Evolutionary conservation across 1,284 basidiomycete species (phyloP).

Genomic region (Ceratobasidium sp.): DNA sequence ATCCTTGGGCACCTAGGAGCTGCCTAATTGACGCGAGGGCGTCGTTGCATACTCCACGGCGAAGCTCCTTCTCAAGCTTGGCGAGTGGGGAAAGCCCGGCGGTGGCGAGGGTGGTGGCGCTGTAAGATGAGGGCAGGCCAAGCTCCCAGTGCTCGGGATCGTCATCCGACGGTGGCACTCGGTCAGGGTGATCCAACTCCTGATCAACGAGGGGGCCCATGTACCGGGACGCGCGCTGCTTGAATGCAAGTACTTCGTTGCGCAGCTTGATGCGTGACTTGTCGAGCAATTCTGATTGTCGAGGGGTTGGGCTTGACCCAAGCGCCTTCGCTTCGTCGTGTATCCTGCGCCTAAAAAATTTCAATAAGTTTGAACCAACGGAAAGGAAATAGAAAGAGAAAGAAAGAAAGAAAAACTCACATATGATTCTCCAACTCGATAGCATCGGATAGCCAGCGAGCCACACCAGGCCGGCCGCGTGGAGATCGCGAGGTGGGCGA

Average conservation of each 20-base stretch:
- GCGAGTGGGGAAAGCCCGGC: background rate
- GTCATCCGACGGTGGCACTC: background rate
- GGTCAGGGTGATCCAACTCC: slow-evolving; percentile 14
- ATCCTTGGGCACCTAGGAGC: background rate
- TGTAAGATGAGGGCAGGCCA: slow-evolving; percentile 16
- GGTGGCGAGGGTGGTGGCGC: background rate
- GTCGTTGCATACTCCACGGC: slow-evolving; percentile 1
- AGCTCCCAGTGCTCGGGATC: slow-evolving; percentile 26
- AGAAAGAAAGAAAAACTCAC: background rate
- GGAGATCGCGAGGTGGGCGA: background rate
- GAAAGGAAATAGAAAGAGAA: too few relatives aligned
- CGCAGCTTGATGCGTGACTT: background rate
- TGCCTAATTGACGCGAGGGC: background rate
- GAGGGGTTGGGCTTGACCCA: background rate
- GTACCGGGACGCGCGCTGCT: background rate
- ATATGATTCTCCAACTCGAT: slow-evolving; percentile 33
- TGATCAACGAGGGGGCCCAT: slow-evolving; percentile 5
- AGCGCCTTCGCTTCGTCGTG: background rate
- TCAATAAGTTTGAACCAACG: background rate
- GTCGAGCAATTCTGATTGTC: background rate
- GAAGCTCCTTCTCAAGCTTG: background rate
- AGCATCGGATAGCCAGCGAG: slow-evolving; percentile 20
- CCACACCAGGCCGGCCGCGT: slow-evolving; percentile 9
- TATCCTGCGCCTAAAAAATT: background rate
- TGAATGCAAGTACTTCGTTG: background rate